Evolutionary conservation across 2,329 filamentous ascomycete species (phyloP), one percentile per base, ranked within the genome.

Genomic region (Trichophyton simii): DNA sequence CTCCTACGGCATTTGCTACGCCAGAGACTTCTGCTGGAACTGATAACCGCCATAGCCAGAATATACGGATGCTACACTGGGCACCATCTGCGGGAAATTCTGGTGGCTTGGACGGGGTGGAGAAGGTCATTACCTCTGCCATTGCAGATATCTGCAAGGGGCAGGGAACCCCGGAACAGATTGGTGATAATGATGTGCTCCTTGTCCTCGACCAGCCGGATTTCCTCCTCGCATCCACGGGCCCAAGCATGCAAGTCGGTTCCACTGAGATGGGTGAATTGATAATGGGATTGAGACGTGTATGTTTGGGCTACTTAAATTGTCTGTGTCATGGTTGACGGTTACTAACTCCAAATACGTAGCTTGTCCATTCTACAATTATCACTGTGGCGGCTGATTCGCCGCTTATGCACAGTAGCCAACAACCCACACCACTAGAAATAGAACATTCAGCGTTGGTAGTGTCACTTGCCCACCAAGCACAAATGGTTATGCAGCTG

Each of bases 391-490:
- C 87, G n/a, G 87, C 89, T 25, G 90, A 94, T 70, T 78, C 82
- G 1, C 85, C 91, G 0, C 79, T 95, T 34, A 75, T 91, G 59
- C 80, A 82, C 60, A 74, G 73, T 64, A 68, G 68, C 34, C 74
- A 65, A 55, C 74, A 72, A 60, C 82, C 82, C 65, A 88, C 87
- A 9, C 80, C 82, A 1, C 72, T 95, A 48, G 89, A 94, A 71
- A 82, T 78, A 57, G 82, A 86, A 63, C 85, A 89, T 67, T 83
- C 88, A 1, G 80, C 84, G n/a, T 82, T 96, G 63, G 75, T 87
- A 20, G 78, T 91, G 41, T 82, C 82, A 4, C 75, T 87, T 65
- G 88, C 87, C n/a, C 90, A 96, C 71, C 81, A 84, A 67, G 89
- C 91, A 7, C 76, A 82, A n/a, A 78, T 82, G 64, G 80, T 92